Conservation (phyloP, 2,329 filamentous ascomycete species). For the Penicillium sp. region DNA sequence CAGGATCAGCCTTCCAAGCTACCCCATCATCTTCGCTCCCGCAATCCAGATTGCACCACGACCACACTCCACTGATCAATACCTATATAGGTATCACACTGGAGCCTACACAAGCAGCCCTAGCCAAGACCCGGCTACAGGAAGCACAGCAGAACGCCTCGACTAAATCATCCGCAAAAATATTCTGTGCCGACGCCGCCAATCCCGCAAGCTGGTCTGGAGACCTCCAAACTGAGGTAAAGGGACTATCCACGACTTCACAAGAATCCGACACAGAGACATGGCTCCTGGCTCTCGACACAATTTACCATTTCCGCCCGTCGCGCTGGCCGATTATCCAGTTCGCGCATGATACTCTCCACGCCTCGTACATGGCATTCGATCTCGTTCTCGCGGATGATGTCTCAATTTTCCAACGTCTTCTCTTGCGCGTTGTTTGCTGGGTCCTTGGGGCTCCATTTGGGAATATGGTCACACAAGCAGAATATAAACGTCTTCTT, state of each 20-base stretch:
- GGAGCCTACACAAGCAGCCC: slow-evolving; percentile 46
- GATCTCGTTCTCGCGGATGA: slow-evolving; percentile 49
- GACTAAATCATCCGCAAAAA: slow-evolving; percentile 4
- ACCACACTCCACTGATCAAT: slow-evolving; percentile 27
- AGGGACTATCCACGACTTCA: background rate
- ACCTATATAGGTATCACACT: slow-evolving; percentile 57
- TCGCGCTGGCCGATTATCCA: slow-evolving; percentile 51
- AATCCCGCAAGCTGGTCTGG: slow-evolving; percentile 46
- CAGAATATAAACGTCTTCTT: slow-evolving; percentile 49
- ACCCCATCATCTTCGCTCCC: background rate
- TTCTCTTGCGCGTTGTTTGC: slow-evolving; percentile 46
- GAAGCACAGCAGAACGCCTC: background rate
- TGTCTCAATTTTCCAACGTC: slow-evolving; percentile 23
- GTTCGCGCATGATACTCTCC: slow-evolving; percentile 42
- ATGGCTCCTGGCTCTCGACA: slow-evolving; percentile 58
- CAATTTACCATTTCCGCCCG: slow-evolving; percentile 58
- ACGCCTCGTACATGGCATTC: slow-evolving; percentile 56
- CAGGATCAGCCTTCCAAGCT: background rate
- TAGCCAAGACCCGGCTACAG: slow-evolving; percentile 26
- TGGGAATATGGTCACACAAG: slow-evolving; percentile 49
- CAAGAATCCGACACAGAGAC: slow-evolving; percentile 20
- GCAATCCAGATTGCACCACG: background rate
- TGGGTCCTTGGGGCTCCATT: slow-evolving; percentile 51
- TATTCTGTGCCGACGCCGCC: slow-evolving; percentile 54
- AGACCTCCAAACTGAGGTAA: slow-evolving; percentile 23